phyloP scores from a whole-genome alignment of 768 basidiomycete genomes.

The Lactifluus subvellereus region DNA sequence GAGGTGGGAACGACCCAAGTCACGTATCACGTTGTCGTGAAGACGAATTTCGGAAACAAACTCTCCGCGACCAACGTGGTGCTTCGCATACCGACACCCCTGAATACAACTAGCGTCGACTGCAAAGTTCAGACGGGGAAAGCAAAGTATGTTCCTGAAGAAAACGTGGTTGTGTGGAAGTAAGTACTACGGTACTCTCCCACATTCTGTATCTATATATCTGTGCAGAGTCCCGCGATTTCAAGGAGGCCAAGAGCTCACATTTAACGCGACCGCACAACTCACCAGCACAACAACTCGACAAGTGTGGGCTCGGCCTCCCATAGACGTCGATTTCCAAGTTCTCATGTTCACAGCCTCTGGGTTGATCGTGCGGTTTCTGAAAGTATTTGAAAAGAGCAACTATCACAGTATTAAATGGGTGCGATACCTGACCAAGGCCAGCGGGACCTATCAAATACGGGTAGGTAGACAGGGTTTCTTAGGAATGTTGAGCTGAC shows the following conservation, averaged over 20 bases:
- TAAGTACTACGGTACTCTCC: slow-evolving; percentile 38
- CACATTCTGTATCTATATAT: not conserved
- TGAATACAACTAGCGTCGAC: slow-evolving; percentile 89
- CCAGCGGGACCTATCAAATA: slow-evolving; percentile 90
- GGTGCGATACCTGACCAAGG: slow-evolving; percentile 93
- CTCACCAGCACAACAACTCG: slow-evolving; percentile 86
- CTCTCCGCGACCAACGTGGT: slow-evolving; percentile 91
- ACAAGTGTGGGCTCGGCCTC: slow-evolving; percentile 96
- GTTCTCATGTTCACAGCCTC: slow-evolving; percentile 99
- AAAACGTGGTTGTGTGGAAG: slow-evolving; percentile 99
- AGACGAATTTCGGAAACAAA: slow-evolving; percentile 86
- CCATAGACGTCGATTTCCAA: slow-evolving; percentile 97
- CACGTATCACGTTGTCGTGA: slow-evolving; percentile 82
- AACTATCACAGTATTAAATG: slow-evolving; percentile 94
- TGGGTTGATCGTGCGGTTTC: slow-evolving; percentile 90
- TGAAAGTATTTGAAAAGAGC: slow-evolving; percentile 97
- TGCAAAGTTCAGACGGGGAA: slow-evolving; percentile 91
- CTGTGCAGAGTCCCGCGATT: slow-evolving; percentile 75
- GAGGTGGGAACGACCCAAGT: slow-evolving; percentile 92
- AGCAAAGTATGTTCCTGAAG: slow-evolving; percentile 94
- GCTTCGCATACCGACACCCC: slow-evolving; percentile 89
- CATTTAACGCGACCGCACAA: slow-evolving; percentile 74
- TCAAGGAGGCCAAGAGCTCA: slow-evolving; percentile 89
- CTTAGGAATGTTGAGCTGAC: not conserved
- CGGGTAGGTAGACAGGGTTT: slow-evolving; percentile 53